Evolutionary conservation across 768 basidiomycete species (phyloP).

Genomic region (Lentinula sp.): DNA sequence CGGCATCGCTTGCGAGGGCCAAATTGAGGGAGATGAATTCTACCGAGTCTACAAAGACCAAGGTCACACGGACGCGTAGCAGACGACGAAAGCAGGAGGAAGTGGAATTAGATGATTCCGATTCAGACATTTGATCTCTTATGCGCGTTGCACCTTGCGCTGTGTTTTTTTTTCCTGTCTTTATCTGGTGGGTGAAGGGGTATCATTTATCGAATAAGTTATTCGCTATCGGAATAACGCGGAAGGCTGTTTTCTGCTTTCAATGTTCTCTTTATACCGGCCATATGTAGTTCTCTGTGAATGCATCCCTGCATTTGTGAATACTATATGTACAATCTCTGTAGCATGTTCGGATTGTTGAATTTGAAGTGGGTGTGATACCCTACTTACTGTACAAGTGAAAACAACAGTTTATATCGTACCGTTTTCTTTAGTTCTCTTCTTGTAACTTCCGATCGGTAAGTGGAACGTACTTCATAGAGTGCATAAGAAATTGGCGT

Average conservation of each 20-base stretch:
- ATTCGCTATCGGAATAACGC: background rate
- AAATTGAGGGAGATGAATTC: background rate
- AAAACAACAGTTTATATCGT: background rate
- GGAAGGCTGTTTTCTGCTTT: background rate
- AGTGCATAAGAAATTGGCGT: background rate
- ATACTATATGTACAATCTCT: too few species aligned
- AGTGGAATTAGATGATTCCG: background rate
- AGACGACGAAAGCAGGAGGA: slow-evolving; percentile 1
- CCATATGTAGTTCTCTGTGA: background rate
- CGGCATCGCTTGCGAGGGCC: background rate
- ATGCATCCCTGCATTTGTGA: too few species aligned
- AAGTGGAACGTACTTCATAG: slow-evolving; percentile 57
- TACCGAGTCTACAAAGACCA: background rate
- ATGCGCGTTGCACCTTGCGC: background rate
- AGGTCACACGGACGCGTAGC: background rate
- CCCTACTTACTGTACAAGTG: background rate
- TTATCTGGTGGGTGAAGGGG: background rate
- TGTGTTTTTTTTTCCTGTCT: background rate
- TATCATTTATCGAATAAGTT: background rate
- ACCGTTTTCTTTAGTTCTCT: background rate
- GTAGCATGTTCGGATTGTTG: too few species aligned
- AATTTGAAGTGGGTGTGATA: too few species aligned
- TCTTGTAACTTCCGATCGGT: slow-evolving; percentile 51
- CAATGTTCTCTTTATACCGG: background rate
- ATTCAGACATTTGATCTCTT: slow-evolving; percentile 1